Evolutionary conservation across 352 stramenopile genomes (phyloP).

Genomic region (Globisporangium perplexum): DNA sequence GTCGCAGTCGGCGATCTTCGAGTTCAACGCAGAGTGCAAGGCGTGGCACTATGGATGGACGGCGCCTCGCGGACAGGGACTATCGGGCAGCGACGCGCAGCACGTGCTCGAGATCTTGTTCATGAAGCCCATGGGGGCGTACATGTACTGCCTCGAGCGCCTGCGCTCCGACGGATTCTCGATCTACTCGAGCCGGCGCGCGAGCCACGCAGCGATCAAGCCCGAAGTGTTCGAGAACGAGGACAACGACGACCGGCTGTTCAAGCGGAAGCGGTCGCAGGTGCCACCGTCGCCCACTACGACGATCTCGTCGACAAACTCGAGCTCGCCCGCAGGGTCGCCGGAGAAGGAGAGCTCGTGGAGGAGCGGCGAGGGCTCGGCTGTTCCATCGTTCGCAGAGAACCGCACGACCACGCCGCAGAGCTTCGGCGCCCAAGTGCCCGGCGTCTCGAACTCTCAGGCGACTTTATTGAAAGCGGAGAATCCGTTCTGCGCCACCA

Average conservation of each 20-base stretch:
- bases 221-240: constrained; percentile 45
- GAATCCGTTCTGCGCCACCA: background rate
- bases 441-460: background rate
- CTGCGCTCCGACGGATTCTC: constrained; percentile 71
- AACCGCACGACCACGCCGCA: background rate
- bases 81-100: constrained; percentile 71
- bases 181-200: constrained; percentile 74
- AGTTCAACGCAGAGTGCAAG: constrained; percentile 87
- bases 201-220: constrained; percentile 51
- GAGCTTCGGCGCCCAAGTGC: background rate
- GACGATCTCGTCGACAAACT: constrained; percentile 20
- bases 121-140: constrained; percentile 79
- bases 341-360: constrained; percentile 29
- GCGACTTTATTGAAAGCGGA: background rate
- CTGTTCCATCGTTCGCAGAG: background rate
- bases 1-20: constrained; percentile 77
- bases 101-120: constrained; percentile 79
- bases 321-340: constrained; percentile 32
- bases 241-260: constrained; percentile 30
- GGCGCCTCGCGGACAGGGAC: constrained; percentile 59
- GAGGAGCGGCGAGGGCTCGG: background rate
- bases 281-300: constrained; percentile 24
- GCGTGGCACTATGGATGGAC: constrained; percentile 89
- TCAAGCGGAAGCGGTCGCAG: constrained; percentile 58
- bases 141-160: constrained; percentile 77